A percentile compares a stretch with the other conserved stretches of the same genome.
Conservation (phyloP, 768 basidiomycete genomes). For the Tephrocybe sp. region DNA sequence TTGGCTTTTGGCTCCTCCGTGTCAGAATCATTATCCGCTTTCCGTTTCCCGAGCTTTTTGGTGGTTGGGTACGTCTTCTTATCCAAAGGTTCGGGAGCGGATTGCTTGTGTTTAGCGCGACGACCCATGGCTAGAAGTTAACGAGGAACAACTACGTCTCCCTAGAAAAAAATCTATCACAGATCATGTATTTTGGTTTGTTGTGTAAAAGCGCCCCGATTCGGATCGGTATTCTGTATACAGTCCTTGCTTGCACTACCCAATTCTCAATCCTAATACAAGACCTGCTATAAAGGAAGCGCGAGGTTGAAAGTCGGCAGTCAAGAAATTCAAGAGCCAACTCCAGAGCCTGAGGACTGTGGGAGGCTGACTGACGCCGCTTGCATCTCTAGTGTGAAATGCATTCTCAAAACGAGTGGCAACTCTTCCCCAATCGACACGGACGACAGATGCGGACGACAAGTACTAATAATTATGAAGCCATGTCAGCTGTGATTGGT, state of each 20-base stretch:
- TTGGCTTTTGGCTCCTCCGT: constrained; percentile 29
- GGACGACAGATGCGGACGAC: constrained; percentile 67
- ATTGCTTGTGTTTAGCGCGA: constrained; percentile 84
- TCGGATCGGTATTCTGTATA: not conserved
- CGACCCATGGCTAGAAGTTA: constrained; percentile 62
- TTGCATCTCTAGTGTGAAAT: constrained; percentile 64
- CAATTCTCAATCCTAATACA: constrained; percentile 76
- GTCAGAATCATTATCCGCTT: constrained; percentile 45
- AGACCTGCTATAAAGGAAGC: constrained; percentile 89
- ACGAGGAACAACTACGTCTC: not conserved
- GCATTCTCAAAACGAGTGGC: constrained; percentile 67
- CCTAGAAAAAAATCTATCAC: constrained; percentile 22
- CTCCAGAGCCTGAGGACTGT: constrained; percentile 65
- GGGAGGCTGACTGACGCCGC: constrained; percentile 57
- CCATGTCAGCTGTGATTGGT: not conserved
- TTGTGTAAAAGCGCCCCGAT: constrained; percentile 15
- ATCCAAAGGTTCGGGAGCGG: constrained; percentile 61
- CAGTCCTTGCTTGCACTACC: constrained; percentile 36
- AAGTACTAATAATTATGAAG: constrained; percentile 59
- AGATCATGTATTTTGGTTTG: constrained; percentile 20
- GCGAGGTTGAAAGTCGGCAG: constrained; percentile 89
- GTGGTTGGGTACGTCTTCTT: constrained; percentile 36
- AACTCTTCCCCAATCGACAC: constrained; percentile 77
- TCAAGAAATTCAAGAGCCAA: constrained; percentile 78
- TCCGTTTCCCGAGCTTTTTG: constrained; percentile 74